Percentiles rank a stretch among this genome's conserved stretches.
Evolutionary conservation across 768 basidiomycete species (phyloP).

Genomic region (Asterophora lycoperdoides): DNA sequence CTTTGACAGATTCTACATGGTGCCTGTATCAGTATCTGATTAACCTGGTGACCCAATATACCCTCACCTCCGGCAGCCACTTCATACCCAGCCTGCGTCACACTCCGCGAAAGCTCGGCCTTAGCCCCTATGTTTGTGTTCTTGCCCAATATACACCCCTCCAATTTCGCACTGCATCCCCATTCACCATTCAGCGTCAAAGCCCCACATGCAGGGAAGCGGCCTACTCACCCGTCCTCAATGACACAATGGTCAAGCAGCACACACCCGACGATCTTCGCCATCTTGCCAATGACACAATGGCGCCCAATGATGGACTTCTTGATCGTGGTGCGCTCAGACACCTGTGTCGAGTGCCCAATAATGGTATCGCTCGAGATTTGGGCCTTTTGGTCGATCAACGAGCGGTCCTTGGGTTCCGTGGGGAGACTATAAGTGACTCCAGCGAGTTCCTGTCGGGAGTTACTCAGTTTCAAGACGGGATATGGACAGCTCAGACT

Average conservation of each 20-base stretch:
- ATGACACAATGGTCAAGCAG: slow-evolving; percentile 87
- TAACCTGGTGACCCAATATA: background rate
- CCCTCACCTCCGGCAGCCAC: slow-evolving; percentile 55
- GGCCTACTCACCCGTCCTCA: slow-evolving; percentile 68
- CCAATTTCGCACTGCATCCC: slow-evolving; percentile 60
- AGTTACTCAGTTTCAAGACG: background rate
- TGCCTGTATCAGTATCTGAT: background rate
- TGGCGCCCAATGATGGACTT: slow-evolving; percentile 77
- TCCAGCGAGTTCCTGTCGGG: slow-evolving; percentile 45
- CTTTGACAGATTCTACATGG: slow-evolving; percentile 12
- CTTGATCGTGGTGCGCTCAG: slow-evolving; percentile 78
- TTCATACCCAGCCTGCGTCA: slow-evolving; percentile 79
- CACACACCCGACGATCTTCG: slow-evolving; percentile 78
- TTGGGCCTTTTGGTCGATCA: slow-evolving; percentile 78
- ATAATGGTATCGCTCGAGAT: slow-evolving; percentile 81
- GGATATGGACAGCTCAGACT: background rate
- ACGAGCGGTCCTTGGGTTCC: slow-evolving; percentile 56
- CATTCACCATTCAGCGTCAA: slow-evolving; percentile 1
- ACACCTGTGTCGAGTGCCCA: slow-evolving; percentile 78
- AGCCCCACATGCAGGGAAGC: background rate
- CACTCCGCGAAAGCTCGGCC: slow-evolving; percentile 61
- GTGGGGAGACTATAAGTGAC: slow-evolving; percentile 51
- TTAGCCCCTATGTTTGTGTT: slow-evolving; percentile 69
- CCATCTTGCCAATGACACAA: slow-evolving; percentile 80
- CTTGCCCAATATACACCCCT: slow-evolving; percentile 71